Conservation (phyloP, 2,329 filamentous ascomycete species). For the Pseudocercospora pini-densiflorae region DNA sequence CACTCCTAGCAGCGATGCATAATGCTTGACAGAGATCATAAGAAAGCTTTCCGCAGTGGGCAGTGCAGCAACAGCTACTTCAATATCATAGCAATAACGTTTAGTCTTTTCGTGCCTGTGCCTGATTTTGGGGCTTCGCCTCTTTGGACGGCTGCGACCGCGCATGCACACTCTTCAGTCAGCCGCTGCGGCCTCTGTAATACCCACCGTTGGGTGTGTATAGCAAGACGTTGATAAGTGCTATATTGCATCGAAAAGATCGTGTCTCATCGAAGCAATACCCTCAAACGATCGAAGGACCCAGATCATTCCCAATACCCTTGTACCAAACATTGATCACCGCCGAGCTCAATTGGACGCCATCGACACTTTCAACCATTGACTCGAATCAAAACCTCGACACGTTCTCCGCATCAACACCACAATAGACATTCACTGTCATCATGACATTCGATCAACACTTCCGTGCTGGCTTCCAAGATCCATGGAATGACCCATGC, state of each 20-base stretch:
- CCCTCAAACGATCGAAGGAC: background rate
- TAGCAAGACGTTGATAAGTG: background rate
- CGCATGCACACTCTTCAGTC: background rate
- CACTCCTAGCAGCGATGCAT: background rate
- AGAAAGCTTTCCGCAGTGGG: constrained; percentile 6
- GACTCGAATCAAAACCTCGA: background rate
- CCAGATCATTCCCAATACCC: background rate
- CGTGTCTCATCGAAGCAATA: background rate
- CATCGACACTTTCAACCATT: background rate
- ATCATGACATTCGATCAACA: background rate
- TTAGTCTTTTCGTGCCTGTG: background rate
- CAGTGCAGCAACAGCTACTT: background rate
- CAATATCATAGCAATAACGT: constrained; percentile 1
- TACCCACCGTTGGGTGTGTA: background rate
- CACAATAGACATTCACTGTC: background rate
- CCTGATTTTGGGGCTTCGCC: constrained; percentile 4
- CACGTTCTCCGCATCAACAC: background rate
- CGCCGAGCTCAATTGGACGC: background rate
- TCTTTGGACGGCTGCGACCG: background rate
- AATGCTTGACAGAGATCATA: background rate
- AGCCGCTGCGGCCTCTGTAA: background rate
- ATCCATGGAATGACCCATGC: background rate
- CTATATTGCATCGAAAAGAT: background rate
- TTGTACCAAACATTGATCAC: background rate
- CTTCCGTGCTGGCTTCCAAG: background rate